Evolutionary conservation across 1,139 yeast species (phyloP).

Genomic region (Wickerhamomyces sp.): DNA sequence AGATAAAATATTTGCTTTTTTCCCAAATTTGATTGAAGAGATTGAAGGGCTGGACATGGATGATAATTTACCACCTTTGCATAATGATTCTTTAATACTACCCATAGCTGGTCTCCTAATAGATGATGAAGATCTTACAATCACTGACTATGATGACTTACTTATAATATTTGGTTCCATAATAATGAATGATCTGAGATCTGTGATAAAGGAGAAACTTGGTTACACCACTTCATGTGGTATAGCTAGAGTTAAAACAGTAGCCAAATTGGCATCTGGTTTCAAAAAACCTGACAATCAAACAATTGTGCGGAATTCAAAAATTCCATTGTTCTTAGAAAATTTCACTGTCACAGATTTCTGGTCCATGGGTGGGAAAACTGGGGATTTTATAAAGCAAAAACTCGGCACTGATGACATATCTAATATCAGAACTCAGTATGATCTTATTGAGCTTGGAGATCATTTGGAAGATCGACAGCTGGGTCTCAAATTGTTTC

Average conservation of each 20-base stretch:
- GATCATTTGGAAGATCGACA: conserved; percentile 38
- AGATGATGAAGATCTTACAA: conserved; percentile 16
- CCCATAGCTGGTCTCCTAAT: conserved; percentile 17
- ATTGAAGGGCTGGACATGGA: conserved; percentile 23
- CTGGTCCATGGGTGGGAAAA: conserved; percentile 89
- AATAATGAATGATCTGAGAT: conserved; percentile 50
- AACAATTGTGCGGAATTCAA: conserved; percentile 56
- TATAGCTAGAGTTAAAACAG: conserved; percentile 63
- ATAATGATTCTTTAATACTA: conserved; percentile 33
- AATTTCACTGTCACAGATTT: conserved; percentile 68
- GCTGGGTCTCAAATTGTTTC: conserved; percentile 46
- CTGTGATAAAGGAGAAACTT: conserved; percentile 45
- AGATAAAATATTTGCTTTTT: conserved; percentile 21
- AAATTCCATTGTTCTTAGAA: conserved; percentile 49
- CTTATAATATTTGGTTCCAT: conserved; percentile 62
- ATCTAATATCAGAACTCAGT: conserved; percentile 36
- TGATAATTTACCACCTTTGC: conserved; percentile 41
- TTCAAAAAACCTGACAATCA: conserved; percentile 82
- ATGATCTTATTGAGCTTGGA: conserved; percentile 29
- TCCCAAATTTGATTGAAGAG: conserved; percentile 29
- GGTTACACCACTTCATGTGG: conserved; percentile 94
- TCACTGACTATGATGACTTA: conserved; percentile 84
- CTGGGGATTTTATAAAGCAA: conserved; percentile 58
- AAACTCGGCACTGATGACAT: conserved; percentile 41
- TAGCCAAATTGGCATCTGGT: conserved; percentile 91